phyloP scores from a whole-genome alignment of 2,329 filamentous ascomycete species.

The Aspergillus aculeatus region DNA sequence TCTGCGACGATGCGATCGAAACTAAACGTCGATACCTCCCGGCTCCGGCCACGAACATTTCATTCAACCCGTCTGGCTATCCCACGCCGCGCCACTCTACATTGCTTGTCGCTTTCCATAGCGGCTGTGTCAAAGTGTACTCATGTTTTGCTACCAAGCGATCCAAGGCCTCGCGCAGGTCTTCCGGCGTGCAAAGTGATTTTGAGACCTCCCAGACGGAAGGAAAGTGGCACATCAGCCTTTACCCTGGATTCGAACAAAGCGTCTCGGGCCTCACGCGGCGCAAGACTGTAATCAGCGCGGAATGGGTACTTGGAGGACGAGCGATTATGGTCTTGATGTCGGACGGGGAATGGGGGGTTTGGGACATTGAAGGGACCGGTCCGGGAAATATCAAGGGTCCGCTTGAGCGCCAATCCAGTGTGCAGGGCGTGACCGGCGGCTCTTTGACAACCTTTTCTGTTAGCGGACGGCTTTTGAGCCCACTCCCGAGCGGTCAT shows the following conservation, averaged over 20 bases:
- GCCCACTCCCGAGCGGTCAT: slow-evolving; percentile 20
- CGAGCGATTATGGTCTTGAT: slow-evolving; percentile 47
- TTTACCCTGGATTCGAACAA: slow-evolving; percentile 44
- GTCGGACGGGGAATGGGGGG: slow-evolving; percentile 49
- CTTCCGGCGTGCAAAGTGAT: slow-evolving; percentile 32
- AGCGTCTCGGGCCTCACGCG: slow-evolving; percentile 28
- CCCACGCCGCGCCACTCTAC: slow-evolving; percentile 55
- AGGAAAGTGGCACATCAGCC: slow-evolving; percentile 46
- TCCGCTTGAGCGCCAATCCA: slow-evolving; percentile 39
- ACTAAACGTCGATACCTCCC: slow-evolving; percentile 51
- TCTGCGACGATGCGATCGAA: slow-evolving; percentile 38
- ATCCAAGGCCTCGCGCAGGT: slow-evolving; percentile 27
- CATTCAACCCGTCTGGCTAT: slow-evolving; percentile 55
- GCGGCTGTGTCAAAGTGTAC: slow-evolving; percentile 58
- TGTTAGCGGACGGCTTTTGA: slow-evolving; percentile 41
- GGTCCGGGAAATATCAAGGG: slow-evolving; percentile 42
- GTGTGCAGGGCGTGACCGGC: slow-evolving; percentile 39
- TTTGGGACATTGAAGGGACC: slow-evolving; percentile 50
- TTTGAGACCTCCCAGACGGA: slow-evolving; percentile 33
- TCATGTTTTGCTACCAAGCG: slow-evolving; percentile 49
- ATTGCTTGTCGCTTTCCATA: slow-evolving; percentile 55
- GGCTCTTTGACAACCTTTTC: slow-evolving; percentile 44
- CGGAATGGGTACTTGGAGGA: slow-evolving; percentile 47
- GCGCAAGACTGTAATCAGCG: slow-evolving; percentile 46
- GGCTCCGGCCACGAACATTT: slow-evolving; percentile 50